Percentiles rank a stretch among this genome's conserved stretches.
These are phyloP conservation scores for Vitis riparia DNA, from an alignment of 164 flowering plant species.

Conservation along the genomic window DNA sequence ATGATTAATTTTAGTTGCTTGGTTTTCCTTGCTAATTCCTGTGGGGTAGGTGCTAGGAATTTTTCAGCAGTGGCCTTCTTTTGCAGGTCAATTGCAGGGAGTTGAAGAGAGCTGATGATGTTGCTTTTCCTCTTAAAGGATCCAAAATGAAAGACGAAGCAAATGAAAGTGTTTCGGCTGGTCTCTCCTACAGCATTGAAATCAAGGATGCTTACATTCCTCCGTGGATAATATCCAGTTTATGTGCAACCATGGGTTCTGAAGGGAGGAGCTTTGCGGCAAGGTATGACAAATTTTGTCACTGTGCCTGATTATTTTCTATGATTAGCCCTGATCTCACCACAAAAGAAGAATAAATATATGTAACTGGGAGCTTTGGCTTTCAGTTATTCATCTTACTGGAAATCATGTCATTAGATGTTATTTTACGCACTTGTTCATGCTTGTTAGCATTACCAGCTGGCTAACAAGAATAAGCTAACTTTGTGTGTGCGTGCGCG, in stretches of 20 bases:
- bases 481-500: constrained; percentile 4
- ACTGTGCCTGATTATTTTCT: not conserved
- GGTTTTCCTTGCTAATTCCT: not conserved
- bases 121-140: constrained; percentile 34
- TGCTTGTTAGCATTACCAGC: too few relatives aligned
- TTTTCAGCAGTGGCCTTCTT: not conserved
- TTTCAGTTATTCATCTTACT: too few relatives aligned
- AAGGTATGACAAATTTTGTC: constrained; percentile 44
- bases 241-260: constrained; percentile 62
- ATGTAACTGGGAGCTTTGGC: too few relatives aligned
- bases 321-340: too few relatives aligned
- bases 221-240: constrained; percentile 67
- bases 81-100: constrained; percentile 82
- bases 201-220: constrained; percentile 73
- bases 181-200: constrained; percentile 71
- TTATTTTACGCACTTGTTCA: too few relatives aligned
- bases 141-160: constrained; percentile 25
- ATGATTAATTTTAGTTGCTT: not conserved
- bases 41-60: not conserved
- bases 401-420: too few relatives aligned
- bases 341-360: too few relatives aligned
- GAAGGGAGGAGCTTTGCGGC: constrained; percentile 69
- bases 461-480: not conserved
- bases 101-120: constrained; percentile 47
- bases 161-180: constrained; percentile 26